Evolutionary conservation across 768 basidiomycete genomes (phyloP), one percentile per base, ranked within the genome.

Genomic region (Boletus subparvulus): DNA sequence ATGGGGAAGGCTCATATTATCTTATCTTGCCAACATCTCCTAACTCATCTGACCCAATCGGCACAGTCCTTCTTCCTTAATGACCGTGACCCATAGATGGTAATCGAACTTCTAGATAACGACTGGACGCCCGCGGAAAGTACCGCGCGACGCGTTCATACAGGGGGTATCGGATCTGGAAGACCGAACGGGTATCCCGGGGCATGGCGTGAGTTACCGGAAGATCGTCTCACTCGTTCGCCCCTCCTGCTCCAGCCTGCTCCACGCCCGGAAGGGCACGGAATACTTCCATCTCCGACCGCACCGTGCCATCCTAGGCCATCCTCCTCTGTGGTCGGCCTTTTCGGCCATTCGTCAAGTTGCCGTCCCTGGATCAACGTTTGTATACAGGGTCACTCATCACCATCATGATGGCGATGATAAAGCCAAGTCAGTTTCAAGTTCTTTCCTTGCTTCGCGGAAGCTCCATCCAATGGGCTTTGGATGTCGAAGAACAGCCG

Each of bases 381-480:
- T 41, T 14, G 52, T 55, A 12, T n/a, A n/a, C n/a, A 54, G 28
- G 52, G 50, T 58, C 37, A 30, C 21, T 26, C 26, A 50, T 49
- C 52, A 13, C 0, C 44, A 60, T 65, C 59, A 45, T 51, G 52
- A 55, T 60, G 52, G 45, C 21, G 60, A 52, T 47, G 24, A 43
- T 17, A 47, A 56, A 43, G 14, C 52, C 46, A 35, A 49, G 19
- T 30, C 11, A 5, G 45, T 54, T 28, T 43, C 39, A 30, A 37
- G 3, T 37, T 59, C 50, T 39, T 9, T 55, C 66, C 66, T 63
- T 59, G 55, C 53, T 69, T 66, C 57, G 55, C 67, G 67, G 66
- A 69, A 26, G n/a, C 35, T 17, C 37, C 37, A 19, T 11, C 42
- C 42, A 28, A 33, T 35, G 11, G 28, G 33, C 12, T 17, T 43